Base-by-base conservation (phyloP, 1,284 basidiomycete species). In the Paramarasmius palmivorus region DNA sequence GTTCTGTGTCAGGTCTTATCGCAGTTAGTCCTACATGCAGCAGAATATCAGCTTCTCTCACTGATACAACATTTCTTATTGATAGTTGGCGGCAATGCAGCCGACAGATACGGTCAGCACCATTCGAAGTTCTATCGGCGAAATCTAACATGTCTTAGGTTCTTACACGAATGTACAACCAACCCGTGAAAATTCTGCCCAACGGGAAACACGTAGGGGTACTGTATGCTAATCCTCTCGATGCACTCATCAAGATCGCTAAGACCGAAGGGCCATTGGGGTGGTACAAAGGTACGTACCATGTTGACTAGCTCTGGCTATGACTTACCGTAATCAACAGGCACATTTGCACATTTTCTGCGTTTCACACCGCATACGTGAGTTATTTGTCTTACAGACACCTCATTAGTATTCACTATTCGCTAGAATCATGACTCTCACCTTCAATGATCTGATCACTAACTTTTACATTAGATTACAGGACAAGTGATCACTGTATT, bases 121-220 rank as follows among this genome's bases (percentile, higher is more conserved):
- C 59, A 34, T 46, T 50, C 57, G n/a, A 25, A 55, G n/a, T 12
- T 7, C 48, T 50, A 19, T 38, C 55, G 44, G 37, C 39, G 49
- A 38, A 51, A 34, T 55, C 23, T 20, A 15, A 32, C 63, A 32
- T 62, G 29, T 49, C 37, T 10, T 62, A 92, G 90, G 90, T 92
- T 41, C 73, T 98, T 50, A 98, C 96, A 6, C 81, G 96, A 55
- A 90, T 98, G 84, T 99, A 98, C 73, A 98, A 98, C 67, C 95
- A 96, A 78, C 91, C 92, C 22, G 94, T 92, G 2, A 75, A 79
- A 58, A 76, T 72, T 39, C 79, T 87, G 49, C 84, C 90, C 2
- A 81, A 91, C 54, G 95, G 95, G 35, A 85, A 78, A 62, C 73
- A 84, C 37, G 78, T 86, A 54, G 94, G 95, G 4, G 75, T 85